Conservation (phyloP, 495 filamentous ascomycete genomes). For the Aspergillus incahuasiensis region DNA sequence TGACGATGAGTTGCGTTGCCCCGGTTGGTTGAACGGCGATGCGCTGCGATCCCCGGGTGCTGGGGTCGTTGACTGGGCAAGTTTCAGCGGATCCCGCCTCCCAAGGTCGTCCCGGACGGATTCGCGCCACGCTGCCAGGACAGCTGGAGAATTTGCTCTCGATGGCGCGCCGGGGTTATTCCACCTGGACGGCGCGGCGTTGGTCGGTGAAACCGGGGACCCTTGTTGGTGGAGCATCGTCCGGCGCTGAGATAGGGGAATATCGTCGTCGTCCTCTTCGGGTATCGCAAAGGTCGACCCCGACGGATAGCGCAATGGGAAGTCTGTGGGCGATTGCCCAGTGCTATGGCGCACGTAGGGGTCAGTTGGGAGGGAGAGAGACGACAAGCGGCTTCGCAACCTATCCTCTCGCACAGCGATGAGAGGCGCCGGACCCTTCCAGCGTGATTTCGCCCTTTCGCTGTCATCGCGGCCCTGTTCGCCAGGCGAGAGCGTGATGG, state of each 20-base stretch:
- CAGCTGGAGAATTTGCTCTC: slow-evolving; percentile 48
- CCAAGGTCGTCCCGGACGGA: slow-evolving; percentile 62
- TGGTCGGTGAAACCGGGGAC: slow-evolving; percentile 15
- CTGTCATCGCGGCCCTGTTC: slow-evolving; percentile 15
- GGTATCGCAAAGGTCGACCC: slow-evolving; percentile 14
- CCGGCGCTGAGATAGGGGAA: slow-evolving; percentile 68
- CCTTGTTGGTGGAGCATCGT: slow-evolving; percentile 43
- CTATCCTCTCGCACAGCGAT: slow-evolving; percentile 40
- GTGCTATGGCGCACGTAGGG: slow-evolving; percentile 31
- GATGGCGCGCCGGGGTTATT: slow-evolving; percentile 21
- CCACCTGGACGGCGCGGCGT: slow-evolving; percentile 17
- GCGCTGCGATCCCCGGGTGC: slow-evolving; percentile 16
- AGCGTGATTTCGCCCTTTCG: slow-evolving; percentile 19
- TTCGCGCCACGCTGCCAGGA: slow-evolving; percentile 72
- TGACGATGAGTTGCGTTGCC: slow-evolving; percentile 30
- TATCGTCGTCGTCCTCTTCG: slow-evolving; percentile 55
- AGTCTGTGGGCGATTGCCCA: slow-evolving; percentile 23
- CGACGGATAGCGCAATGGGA: slow-evolving; percentile 1
- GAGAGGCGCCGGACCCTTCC: slow-evolving; percentile 35
- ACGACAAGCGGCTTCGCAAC: slow-evolving; percentile 36
- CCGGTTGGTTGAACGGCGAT: slow-evolving; percentile 27
- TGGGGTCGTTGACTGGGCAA: slow-evolving; percentile 7
- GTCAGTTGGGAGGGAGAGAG: slow-evolving; percentile 35
- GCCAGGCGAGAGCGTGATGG: neutral
- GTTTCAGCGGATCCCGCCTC: slow-evolving; percentile 33